Base-by-base conservation (phyloP, 176 grass and related monocot species). In the Ensete ventricosum region DNA sequence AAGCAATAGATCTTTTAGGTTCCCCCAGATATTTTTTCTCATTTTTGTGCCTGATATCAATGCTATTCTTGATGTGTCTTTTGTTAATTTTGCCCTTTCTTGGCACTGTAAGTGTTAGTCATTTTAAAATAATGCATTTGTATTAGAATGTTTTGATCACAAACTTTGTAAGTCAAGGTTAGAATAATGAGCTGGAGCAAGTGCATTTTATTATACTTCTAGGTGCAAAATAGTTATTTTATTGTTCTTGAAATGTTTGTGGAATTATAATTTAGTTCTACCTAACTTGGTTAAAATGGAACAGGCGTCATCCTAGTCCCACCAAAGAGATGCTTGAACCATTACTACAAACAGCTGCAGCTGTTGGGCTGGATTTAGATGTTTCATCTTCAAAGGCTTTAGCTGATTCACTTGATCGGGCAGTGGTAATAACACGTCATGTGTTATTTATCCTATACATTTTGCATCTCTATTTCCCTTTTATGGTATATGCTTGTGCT, bases 301-400 rank as follows among this genome's bases (percentile, higher is more conserved):
- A 77, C 51, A 98, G 90, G 83, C 90, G 90, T 9, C 95, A 98
- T 87, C 95, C 95, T 59, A 93, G 77, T 64, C 90, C 95, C 64
- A 98, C 88, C 10, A 94, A 94, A 64, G 88, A 98, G 83, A 98
- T 98, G 95, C 95, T 98, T 50, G 95, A 98, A 82, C 95, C 95
- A 75, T 93, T 98, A 81, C 75, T 98, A 50, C 84, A 86, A 6
- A 98, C 90, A 2, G 84, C 95, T n/a, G 87, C 86, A 74, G 87
- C 95, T 82, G 64, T 91, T 71, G 90, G 95, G 67, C 78, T 98
- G 62, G 89, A 79, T 87, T 82, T 98, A 76, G 95, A 98, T 60
- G 75, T 87, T 24, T 98, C 95, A 64, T 93, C 88, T 81, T 98
- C 95, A 68, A 98, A 98, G 84, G 90, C 90, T 64, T 83, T 98